Evolutionary conservation across 1,284 basidiomycete genomes (phyloP), one percentile per base, ranked within the genome.

Genomic region (Gastroboletus turbinatus): DNA sequence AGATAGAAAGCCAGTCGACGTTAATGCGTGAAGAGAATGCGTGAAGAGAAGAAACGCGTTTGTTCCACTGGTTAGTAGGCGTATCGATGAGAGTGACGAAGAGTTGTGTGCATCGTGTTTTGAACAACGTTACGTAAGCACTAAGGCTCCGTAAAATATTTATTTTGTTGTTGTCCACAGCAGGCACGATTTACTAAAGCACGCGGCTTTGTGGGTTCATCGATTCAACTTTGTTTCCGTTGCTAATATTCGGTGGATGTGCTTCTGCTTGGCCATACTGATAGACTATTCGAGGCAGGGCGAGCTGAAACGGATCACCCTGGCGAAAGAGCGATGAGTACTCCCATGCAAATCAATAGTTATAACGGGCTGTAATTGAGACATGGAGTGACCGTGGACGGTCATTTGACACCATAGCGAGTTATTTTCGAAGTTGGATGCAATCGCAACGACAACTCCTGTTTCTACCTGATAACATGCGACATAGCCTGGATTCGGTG

Each of bases 121-220:
- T 46, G 45, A 61, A 61, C 46, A 6, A 7, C 8, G 46, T 72
- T 66, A 73, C 32, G 39, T 70, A 72, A 69, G 50, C 42, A 33
- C 14, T 8, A 50, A 50, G 43, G 9, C 5, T 17, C 7, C 2
- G 14, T 8, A 19, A 38, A 45, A 44, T 54, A 40, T 33, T 35
- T 36, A 19, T 45, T 45, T 44, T 44, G 40, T 14, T 40, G 13
- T 6, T 14, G 9, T 39, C 38, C 17, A n/a, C 35, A 17, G 33
- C 16, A 9, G 27, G 9, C 16, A 8, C 35, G 8, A 38, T 10
- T n/a, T n/a, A n/a, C n/a, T n/a, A n/a, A 17, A n/a, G 36, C n/a
- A 38, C 10, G 36, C 14, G 14, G 32, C 32, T 14, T 32, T 32
- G 5, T 17, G 16, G 16, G 7, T 17, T 35, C 33, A 35, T 35